These are phyloP conservation scores for Hyphodiscus sp. DNA, from an alignment of 2,329 filamentous ascomycete genomes.

Conservation along the genomic window DNA sequence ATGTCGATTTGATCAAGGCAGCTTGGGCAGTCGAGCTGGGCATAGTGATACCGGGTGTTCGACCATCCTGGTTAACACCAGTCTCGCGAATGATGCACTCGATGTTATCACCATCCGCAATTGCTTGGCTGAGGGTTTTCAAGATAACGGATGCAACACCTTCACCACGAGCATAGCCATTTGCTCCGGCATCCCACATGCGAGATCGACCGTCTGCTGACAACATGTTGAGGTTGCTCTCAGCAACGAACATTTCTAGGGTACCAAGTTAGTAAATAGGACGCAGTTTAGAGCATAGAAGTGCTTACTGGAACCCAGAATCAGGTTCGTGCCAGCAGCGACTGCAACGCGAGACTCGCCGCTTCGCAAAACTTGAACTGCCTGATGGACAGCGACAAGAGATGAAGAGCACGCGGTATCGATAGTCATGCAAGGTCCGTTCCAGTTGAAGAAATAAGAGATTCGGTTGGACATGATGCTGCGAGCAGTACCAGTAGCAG, in stretches of 20 bases:
- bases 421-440: slow-evolving; percentile 35
- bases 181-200: slow-evolving; percentile 26
- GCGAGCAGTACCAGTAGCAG: slow-evolving; percentile 29
- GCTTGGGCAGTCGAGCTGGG: slow-evolving; percentile 42
- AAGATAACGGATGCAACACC: slow-evolving; percentile 52
- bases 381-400: slow-evolving; percentile 47
- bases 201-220: slow-evolving; percentile 31
- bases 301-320: slow-evolving; percentile 7
- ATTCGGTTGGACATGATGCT: slow-evolving; percentile 25
- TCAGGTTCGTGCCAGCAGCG: slow-evolving; percentile 18
- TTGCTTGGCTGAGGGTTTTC: slow-evolving; percentile 51
- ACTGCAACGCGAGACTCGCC: slow-evolving; percentile 12
- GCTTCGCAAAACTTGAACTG: slow-evolving; percentile 21
- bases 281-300: not conserved
- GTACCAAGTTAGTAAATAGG: not conserved
- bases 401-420: slow-evolving; percentile 55
- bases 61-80: slow-evolving; percentile 44
- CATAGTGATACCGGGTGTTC: slow-evolving; percentile 45
- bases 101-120: slow-evolving; percentile 52
- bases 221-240: slow-evolving; percentile 36
- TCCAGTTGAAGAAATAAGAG: slow-evolving; percentile 21
- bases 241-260: slow-evolving; percentile 28
- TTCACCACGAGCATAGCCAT: slow-evolving; percentile 34
- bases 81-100: slow-evolving; percentile 43
- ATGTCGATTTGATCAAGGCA: slow-evolving; percentile 38